Conservation (phyloP, 2,329 filamentous ascomycete genomes). For the Fonsecaea monophora region DNA sequence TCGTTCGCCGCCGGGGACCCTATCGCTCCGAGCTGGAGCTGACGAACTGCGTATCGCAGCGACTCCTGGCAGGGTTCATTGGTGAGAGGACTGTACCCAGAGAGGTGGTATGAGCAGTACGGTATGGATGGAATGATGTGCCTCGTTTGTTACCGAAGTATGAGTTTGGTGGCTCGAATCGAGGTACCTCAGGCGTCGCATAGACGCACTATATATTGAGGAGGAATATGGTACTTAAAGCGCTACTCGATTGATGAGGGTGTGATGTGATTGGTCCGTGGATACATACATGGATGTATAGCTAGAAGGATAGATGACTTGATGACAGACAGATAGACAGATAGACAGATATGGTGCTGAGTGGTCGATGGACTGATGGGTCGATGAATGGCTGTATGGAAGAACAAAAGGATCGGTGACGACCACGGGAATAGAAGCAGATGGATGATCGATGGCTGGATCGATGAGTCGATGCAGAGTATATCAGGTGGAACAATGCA, state of each 20-base stretch:
- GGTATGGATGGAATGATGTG: neutral
- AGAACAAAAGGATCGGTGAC: neutral
- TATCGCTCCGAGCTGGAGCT: slow-evolving; percentile 17
- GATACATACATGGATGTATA: neutral
- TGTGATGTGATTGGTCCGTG: neutral
- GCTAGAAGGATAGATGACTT: neutral
- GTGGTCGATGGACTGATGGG: neutral
- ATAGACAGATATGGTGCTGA: neutral
- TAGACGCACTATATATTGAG: neutral
- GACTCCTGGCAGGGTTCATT: neutral
- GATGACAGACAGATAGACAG: neutral
- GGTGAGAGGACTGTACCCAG: neutral
- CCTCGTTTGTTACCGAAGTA: neutral
- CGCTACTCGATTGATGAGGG: neutral
- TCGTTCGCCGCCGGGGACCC: slow-evolving; percentile 15
- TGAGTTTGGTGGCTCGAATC: neutral
- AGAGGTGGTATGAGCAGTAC: neutral
- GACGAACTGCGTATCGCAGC: neutral
- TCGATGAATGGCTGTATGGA: neutral
- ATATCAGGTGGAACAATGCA: neutral
- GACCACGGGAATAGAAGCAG: no score
- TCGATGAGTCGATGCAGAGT: neutral
- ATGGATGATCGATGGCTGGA: neutral
- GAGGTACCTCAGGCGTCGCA: neutral
- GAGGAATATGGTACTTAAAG: neutral